Base-by-base conservation (phyloP, 805 yeast genomes). In the Pichia cabralensis region DNA sequence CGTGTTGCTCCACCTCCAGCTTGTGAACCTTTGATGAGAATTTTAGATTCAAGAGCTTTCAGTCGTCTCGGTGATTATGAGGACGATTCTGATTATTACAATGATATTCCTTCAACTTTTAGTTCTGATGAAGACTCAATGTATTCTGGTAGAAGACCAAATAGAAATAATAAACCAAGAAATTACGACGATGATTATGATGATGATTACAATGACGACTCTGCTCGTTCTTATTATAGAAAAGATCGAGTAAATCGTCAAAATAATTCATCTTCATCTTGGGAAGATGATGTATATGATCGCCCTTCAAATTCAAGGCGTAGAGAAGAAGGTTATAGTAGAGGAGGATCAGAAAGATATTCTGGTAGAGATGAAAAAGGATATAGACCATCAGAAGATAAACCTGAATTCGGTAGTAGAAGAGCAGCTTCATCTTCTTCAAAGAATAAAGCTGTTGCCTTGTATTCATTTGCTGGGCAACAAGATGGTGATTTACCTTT, bases 401-500 rank as follows among this genome's bases (percentile, higher is more conserved):
- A 58, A 35, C 61, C 61, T 3, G 48, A 48, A 19, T 56, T 55
- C 36, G 59, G 71, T 29, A 36, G 40, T 28, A 34, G 30, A 22
- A 4, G 25, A 20, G 17, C 23, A 5, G 63, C 71, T 30, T 33
- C 66, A 12, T 33, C 65, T 11, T 57, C 55, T 27, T 67, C 80
- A 5, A 42, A 46, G 10, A 78, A 74, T 44, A 88, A 85, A 56
- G 98, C 96, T 1, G 79, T 85, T 40, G 98, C 98, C 0, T 64
- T 86, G 44, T 89, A 71, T 60, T 69, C 86, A 3, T 89, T 92
- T 57, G 80, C 77, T 33, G 97, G 96, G 19, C 95, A 88, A 57
- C 94, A 89, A 60, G 54, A 69, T n/a, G 96, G 96, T 6, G 98
- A 92, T 57, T 67, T 92, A 50, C 73, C 94, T 5, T 92, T 92